Percentiles rank a stretch among this genome's conserved stretches.
phyloP scores from a whole-genome alignment of 306 rosid species.

The Argentina anserina region DNA sequence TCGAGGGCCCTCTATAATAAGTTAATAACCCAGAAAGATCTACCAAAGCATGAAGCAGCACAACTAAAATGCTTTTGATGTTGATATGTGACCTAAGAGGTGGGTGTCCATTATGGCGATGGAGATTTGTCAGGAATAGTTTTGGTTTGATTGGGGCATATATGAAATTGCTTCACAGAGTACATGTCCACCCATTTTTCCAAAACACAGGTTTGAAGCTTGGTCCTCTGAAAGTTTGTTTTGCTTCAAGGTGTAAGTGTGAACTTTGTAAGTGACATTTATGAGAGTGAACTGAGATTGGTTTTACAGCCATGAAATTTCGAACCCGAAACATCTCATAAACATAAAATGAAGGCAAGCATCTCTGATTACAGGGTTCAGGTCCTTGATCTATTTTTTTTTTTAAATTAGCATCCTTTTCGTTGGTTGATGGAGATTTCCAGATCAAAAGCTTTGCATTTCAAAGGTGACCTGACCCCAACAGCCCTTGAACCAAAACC shows the following conservation, averaged over 20 bases:
- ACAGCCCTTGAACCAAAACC: conserved; percentile 13
- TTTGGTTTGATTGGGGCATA: background rate
- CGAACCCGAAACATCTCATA: background rate
- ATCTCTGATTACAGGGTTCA: background rate
- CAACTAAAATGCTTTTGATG: background rate
- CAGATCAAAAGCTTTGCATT: background rate
- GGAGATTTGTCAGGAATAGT: background rate
- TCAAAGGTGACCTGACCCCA: background rate
- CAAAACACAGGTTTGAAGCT: background rate
- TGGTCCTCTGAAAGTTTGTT: background rate
- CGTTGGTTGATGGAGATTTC: background rate
- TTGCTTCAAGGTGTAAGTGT: background rate
- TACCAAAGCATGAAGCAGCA: background rate
- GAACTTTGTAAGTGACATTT: background rate
- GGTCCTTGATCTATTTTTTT: background rate
- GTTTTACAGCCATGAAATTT: background rate
- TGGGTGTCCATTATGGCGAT: background rate
- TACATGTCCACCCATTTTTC: background rate
- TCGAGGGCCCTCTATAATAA: background rate
- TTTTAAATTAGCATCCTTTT: background rate
- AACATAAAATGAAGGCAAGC: background rate
- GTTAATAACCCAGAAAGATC: background rate
- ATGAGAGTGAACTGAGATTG: background rate
- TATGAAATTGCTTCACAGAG: background rate
- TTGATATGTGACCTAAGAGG: conserved; percentile 9